Base-by-base conservation (phyloP, 441 rosid species). In the Adansonia gregorii region DNA sequence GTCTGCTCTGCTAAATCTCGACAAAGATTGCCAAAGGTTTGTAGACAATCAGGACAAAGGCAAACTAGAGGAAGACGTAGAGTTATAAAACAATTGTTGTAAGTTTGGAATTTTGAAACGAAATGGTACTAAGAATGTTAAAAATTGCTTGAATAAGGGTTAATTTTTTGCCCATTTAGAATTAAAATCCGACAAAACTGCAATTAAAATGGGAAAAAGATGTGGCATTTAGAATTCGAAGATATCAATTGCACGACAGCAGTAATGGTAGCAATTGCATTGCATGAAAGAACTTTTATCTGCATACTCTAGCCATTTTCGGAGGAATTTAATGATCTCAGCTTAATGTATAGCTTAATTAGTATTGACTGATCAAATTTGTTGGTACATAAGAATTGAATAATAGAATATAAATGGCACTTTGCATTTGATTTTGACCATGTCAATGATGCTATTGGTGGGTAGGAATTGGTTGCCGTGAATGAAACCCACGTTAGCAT, bases 401-500 rank as follows among this genome's bases (percentile, higher is more conserved):
- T 20, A 22, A 31, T 5, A 64, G 20, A n/a, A 4, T 20, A 22
- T 24, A 17, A 58, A 20, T 59, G 17, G 41, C 41, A 35, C 6
- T 67, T 20, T 2, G 73, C 11, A 22, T 20, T 68, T 24, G 73
- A 49, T 31, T 20, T 68, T 69, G 73, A 49, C 59, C 20, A 3
- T 70, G 74, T 48, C 73, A 48, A 67, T 45, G 54, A 39, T 43
- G 27, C 12, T 11, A 24, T 69, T 48, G 58, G 74, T 51, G 22
- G 49, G 69, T 15, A 14, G 20, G 45, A 7, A 60, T 60, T 20
- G 17, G 31, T n/a, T 2, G 49, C 17, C 20, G 20, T 48, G 72
- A 69, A 49, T 49, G 73, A 51, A 69, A 49, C 56, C 46, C 73
- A 24, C 73, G 59, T 69, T 17, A 24, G 22, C 59, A 27, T 9